Evolutionary conservation across 2,329 filamentous ascomycete genomes (phyloP).

Genomic region (Monilinia vaccinii-corymbosi): DNA sequence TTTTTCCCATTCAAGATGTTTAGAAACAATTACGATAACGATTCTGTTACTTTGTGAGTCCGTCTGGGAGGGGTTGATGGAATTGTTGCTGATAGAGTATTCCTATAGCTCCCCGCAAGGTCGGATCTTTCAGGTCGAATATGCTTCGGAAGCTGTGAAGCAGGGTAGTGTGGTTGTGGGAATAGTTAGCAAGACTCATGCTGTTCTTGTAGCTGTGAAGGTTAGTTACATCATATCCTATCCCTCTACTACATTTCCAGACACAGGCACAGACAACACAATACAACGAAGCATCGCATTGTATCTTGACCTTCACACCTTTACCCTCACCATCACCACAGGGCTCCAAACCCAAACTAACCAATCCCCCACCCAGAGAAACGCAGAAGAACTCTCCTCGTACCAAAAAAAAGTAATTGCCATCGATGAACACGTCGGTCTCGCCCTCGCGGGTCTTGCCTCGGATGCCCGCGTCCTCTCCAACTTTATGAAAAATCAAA

Average conservation of each 20-base stretch:
- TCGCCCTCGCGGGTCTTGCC: conserved; percentile 92
- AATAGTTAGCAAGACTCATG: conserved; percentile 95
- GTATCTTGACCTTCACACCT: too few species aligned
- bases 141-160: conserved; percentile 97
- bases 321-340: too few species aligned
- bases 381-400: conserved; percentile 97
- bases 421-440: conserved; percentile 89
- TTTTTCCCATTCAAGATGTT: conserved; percentile 61
- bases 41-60: conserved; percentile 95
- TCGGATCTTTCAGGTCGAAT: conserved; percentile 99
- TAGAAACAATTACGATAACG: conserved; percentile 99
- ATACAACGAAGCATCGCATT: background rate
- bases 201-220: conserved; percentile 93
- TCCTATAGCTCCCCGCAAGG: conserved; percentile 85
- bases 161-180: conserved; percentile 97
- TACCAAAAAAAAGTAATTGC: conserved; percentile 99
- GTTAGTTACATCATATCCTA: conserved; percentile 37
- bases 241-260: background rate
- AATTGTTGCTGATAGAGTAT: conserved; percentile 21
- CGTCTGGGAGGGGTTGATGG: background rate
- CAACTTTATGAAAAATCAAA: conserved; percentile 99
- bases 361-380: conserved; percentile 58
- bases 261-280: background rate
- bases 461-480: conserved; percentile 97
- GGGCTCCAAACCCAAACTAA: background rate